Conservation (phyloP, 2,329 filamentous ascomycete species). For the Nannizziopsis barbatae region DNA sequence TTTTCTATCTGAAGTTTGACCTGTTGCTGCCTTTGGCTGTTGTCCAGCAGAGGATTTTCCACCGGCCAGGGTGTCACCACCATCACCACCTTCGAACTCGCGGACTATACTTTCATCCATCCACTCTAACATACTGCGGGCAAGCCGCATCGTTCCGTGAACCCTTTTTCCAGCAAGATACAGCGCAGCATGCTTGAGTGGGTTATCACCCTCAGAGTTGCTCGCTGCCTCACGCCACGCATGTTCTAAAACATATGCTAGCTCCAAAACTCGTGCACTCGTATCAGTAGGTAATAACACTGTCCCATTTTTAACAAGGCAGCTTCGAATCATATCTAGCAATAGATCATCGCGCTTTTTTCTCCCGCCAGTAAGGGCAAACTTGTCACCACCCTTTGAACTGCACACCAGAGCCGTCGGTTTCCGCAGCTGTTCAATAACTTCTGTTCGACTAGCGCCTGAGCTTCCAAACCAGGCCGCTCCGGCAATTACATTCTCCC, state of each 20-base stretch:
- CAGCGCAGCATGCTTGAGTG: constrained; percentile 46
- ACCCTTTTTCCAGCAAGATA: constrained; percentile 81
- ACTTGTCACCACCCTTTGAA: constrained; percentile 63
- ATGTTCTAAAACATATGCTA: constrained; percentile 85
- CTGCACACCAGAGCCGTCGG: constrained; percentile 92
- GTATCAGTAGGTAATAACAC: constrained; percentile 92
- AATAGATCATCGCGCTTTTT: constrained; percentile 77
- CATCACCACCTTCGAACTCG: constrained; percentile 63
- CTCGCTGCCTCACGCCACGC: constrained; percentile 64
- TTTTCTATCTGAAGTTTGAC: constrained; percentile 27
- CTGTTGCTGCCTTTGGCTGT: constrained; percentile 24
- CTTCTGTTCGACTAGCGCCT: constrained; percentile 69
- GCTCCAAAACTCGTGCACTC: constrained; percentile 82
- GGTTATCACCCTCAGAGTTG: constrained; percentile 41
- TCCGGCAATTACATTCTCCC: constrained; percentile 86
- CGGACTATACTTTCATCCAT: constrained; percentile 94
- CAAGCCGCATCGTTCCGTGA: constrained; percentile 78
- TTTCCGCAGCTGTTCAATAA: constrained; percentile 85
- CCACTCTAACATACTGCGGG: constrained; percentile 95
- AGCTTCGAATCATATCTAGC: constrained; percentile 67
- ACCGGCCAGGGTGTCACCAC: constrained; percentile 25
- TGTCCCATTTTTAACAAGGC: constrained; percentile 71
- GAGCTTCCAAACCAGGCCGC: constrained; percentile 85
- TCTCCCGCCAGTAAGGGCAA: constrained; percentile 58
- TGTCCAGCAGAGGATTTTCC: constrained; percentile 35